phyloP scores from a whole-genome alignment of 352 stramenopile genomes.

The Pythium folliculosum region DNA sequence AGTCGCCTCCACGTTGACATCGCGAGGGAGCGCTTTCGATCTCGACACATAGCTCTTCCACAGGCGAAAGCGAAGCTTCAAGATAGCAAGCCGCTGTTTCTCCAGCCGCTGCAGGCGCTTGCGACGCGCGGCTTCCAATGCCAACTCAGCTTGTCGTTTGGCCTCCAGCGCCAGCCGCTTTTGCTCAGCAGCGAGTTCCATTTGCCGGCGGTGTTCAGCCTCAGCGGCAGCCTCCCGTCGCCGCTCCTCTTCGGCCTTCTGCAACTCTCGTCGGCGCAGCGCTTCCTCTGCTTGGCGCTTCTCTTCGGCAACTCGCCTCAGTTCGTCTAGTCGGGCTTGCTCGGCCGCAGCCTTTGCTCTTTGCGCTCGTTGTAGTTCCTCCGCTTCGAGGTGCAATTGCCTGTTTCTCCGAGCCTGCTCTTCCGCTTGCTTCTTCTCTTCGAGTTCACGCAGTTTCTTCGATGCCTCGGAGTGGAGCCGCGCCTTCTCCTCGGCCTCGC shows the following conservation, averaged over 20 bases:
- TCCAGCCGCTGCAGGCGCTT: slow-evolving; percentile 35
- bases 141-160: slow-evolving; percentile 47
- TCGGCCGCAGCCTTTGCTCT: slow-evolving; percentile 19
- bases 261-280: slow-evolving; percentile 13
- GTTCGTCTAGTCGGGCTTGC: slow-evolving; percentile 23
- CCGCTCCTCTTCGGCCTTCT: slow-evolving; percentile 50
- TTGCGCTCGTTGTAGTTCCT: slow-evolving; percentile 15
- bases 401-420: slow-evolving; percentile 17
- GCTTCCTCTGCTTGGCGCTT: slow-evolving; percentile 22
- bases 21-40: slow-evolving; percentile 42
- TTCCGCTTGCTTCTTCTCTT: slow-evolving; percentile 26
- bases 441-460: slow-evolving; percentile 11
- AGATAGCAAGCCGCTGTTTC: slow-evolving; percentile 53
- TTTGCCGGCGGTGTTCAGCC: slow-evolving; percentile 41
- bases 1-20: slow-evolving; percentile 42
- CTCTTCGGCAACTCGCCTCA: slow-evolving; percentile 23
- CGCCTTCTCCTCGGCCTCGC: slow-evolving; percentile 48
- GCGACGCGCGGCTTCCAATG: slow-evolving; percentile 44
- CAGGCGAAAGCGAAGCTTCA: slow-evolving; percentile 57
- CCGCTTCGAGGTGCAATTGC: slow-evolving; percentile 17
- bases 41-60: slow-evolving; percentile 71
- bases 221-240: slow-evolving; percentile 33
- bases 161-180: slow-evolving; percentile 47
- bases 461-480: slow-evolving; percentile 17
- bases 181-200: slow-evolving; percentile 42